A percentile compares a stretch with the other conserved stretches of the same genome.
phyloP scores from a whole-genome alignment of 805 yeast species.

The Candida wancherniae region DNA sequence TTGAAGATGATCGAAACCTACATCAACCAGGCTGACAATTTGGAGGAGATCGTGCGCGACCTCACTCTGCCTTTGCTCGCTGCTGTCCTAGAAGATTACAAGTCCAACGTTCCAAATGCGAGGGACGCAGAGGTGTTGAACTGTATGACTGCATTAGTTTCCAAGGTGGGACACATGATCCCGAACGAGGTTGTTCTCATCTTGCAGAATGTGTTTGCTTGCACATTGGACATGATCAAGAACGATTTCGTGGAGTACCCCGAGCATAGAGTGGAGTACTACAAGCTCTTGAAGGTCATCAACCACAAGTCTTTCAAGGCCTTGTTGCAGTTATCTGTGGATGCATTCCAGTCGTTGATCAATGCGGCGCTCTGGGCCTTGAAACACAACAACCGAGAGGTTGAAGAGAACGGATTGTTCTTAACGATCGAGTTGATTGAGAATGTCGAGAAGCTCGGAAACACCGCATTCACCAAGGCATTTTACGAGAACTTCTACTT shows the following conservation, averaged over 20 bases:
- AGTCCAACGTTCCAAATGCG: conserved; percentile 86
- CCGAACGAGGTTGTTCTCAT: conserved; percentile 86
- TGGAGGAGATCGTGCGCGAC: conserved; percentile 77
- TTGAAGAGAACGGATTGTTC: conserved; percentile 85
- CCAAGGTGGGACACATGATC: conserved; percentile 80
- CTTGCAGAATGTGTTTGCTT: conserved; percentile 86
- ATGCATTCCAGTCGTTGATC: conserved; percentile 83
- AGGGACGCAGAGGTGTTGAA: conserved; percentile 96
- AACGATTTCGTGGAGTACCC: conserved; percentile 95
- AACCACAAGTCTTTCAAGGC: conserved; percentile 83
- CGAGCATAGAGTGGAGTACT: conserved; percentile 95
- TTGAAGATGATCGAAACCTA: conserved; percentile 85
- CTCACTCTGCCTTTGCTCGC: conserved; percentile 77
- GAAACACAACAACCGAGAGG: conserved; percentile 95
- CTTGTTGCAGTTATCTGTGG: conserved; percentile 80
- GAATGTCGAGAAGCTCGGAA: conserved; percentile 76
- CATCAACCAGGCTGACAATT: conserved; percentile 78
- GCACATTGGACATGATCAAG: conserved; percentile 92
- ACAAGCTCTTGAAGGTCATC: conserved; percentile 82
- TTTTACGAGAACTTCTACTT: conserved; percentile 87
- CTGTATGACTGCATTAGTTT: conserved; percentile 87
- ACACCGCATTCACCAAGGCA: conserved; percentile 69
- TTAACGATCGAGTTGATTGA: conserved; percentile 77
- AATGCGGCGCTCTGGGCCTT: conserved; percentile 98
- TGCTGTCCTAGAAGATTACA: conserved; percentile 87